Evolutionary conservation across 192 early-diverging fungal species (phyloP).

Genomic region (Rhizoclosmatium sp.): DNA sequence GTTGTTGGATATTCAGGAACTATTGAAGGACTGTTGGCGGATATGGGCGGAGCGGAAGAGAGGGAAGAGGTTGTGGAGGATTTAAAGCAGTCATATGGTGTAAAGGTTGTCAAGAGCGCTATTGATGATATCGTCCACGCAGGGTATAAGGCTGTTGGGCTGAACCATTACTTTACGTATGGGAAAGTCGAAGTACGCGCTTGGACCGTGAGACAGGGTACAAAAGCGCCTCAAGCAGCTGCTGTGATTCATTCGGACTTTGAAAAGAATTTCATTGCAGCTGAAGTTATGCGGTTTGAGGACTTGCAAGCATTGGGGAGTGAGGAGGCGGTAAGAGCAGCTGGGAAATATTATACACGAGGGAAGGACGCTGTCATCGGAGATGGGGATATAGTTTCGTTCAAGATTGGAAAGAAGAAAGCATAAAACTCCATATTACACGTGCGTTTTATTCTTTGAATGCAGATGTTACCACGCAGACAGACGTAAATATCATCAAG

Average conservation of each 20-base stretch:
- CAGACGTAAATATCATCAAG: too few relatives aligned
- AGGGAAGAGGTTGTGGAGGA: slow-evolving; percentile 44
- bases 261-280: slow-evolving; percentile 76
- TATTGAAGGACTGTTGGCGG: slow-evolving; percentile 72
- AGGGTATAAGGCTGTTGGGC: slow-evolving; percentile 85
- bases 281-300: slow-evolving; percentile 72
- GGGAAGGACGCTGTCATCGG: slow-evolving; percentile 92
- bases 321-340: slow-evolving; percentile 80
- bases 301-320: slow-evolving; percentile 82
- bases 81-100: slow-evolving; percentile 63
- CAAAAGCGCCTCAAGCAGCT: slow-evolving; percentile 87
- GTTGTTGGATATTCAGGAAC: slow-evolving; percentile 87
- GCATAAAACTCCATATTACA: background rate
- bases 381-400: slow-evolving; percentile 83
- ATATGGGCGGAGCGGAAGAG: slow-evolving; percentile 67
- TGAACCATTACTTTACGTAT: slow-evolving; percentile 93
- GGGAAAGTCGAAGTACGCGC: slow-evolving; percentile 89
- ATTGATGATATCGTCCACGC: slow-evolving; percentile 89
- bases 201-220: slow-evolving; percentile 83
- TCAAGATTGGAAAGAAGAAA: slow-evolving; percentile 24
- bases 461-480: too few relatives aligned
- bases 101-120: slow-evolving; percentile 53
- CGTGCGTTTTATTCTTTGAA: too few relatives aligned
- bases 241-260: slow-evolving; percentile 92
- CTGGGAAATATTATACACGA: slow-evolving; percentile 88